phyloP scores from a whole-genome alignment of 352 stramenopile genomes.

The Pelagophyceae sp. region DNA sequence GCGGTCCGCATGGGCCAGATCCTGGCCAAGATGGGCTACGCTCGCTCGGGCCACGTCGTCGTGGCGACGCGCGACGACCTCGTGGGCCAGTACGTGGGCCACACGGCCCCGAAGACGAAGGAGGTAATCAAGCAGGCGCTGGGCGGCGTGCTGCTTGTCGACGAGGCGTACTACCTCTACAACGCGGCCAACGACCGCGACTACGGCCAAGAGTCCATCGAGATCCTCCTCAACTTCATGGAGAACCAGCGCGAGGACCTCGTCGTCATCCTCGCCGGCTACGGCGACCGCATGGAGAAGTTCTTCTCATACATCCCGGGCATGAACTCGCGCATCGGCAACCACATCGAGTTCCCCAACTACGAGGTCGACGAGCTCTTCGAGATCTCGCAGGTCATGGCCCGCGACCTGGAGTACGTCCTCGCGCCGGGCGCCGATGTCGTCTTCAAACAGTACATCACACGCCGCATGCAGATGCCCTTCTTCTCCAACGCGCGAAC shows the following conservation, averaged over 20 bases:
- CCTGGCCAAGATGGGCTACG: constrained; percentile 69
- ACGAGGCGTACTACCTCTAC: constrained; percentile 82
- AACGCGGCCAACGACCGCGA: constrained; percentile 73
- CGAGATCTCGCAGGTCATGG: constrained; percentile 58
- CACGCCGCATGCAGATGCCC: constrained; percentile 60
- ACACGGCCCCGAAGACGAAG: constrained; percentile 76
- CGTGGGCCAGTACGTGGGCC: constrained; percentile 71
- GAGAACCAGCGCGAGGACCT: constrained; percentile 72
- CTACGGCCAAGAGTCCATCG: constrained; percentile 74
- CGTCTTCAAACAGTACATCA: constrained; percentile 68
- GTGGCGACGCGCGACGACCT: constrained; percentile 67
- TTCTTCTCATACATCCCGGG: constrained; percentile 76
- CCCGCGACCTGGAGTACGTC: constrained; percentile 57
- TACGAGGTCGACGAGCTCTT: constrained; percentile 66
- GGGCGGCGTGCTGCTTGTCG: constrained; percentile 60
- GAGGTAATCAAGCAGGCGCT: constrained; percentile 65
- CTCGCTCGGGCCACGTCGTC: constrained; percentile 60
- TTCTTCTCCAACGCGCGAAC: constrained; percentile 76
- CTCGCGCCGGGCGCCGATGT: constrained; percentile 47
- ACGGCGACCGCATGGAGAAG: constrained; percentile 73
- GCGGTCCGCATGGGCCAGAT: constrained; percentile 69
- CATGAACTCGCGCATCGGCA: constrained; percentile 71
- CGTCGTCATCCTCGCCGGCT: constrained; percentile 61
- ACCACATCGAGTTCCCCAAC: constrained; percentile 79
- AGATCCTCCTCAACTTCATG: constrained; percentile 77